Base-by-base conservation (phyloP, 306 rosid genomes). In the Acacia confusa region DNA sequence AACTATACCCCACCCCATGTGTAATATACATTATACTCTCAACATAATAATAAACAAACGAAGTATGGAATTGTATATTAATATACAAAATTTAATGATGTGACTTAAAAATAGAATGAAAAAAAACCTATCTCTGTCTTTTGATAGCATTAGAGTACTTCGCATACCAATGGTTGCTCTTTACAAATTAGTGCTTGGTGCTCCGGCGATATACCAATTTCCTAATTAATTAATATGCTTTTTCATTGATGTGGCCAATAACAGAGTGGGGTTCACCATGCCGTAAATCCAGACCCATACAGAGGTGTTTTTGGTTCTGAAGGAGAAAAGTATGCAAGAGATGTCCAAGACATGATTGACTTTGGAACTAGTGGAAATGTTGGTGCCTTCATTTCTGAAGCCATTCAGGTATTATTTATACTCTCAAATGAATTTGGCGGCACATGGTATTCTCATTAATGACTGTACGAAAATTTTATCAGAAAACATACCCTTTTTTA, bases 251-350 rank as follows among this genome's bases (percentile, higher is more conserved):
- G 12, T 71, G 50, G 17, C 27, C 30, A 77, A 36, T 36, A 36
- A 77, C 87, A 95, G 99, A 89, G 89, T 78, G 99, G 97, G 64
- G 91, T 93, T 88, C 99, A 93, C 72, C 99, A 95, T 86, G 97
- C 94, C 7, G 50, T 92, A 44, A 95, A 95, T 74, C 98, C 99
- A 55, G 98, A 93, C 81, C 99, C 99, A 32, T 95, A 95, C 22
- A 87, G 99, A 82, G 99, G 99, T 4, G 66, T 93, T 70, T 95
- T 95, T 81, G 99, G 99, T 78, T 84, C 99, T 3, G 98, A 95
- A 64, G 99, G 96, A 50, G 89, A 88, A 82, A 95, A 88, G 90
- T 95, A 95, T 82, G 96, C 95, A 72, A 89, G 88, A 79, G 99
- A 95, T 74, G 94, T 95, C 2, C 83, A 93, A 79, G 96, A 95